phyloP scores from a whole-genome alignment of 2,329 filamentous ascomycete species.

The Colletotrichum tropicale region DNA sequence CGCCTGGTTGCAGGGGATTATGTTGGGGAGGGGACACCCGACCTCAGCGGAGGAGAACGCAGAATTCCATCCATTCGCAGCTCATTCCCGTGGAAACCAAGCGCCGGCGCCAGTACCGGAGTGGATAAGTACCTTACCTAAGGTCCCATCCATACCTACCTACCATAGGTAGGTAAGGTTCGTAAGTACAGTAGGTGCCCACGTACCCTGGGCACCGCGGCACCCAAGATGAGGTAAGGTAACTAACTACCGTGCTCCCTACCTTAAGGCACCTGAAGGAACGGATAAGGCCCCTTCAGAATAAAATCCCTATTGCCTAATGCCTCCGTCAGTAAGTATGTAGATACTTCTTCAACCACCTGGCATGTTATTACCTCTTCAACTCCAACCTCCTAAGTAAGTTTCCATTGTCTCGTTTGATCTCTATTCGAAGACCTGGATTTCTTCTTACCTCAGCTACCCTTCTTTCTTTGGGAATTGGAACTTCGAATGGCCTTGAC shows the following conservation, averaged over 20 bases:
- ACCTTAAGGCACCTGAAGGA: no score
- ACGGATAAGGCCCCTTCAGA: neutral
- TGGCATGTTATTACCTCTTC: neutral
- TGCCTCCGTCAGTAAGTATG: neutral
- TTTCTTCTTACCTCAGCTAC: neutral
- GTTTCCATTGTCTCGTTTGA: neutral
- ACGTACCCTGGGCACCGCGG: neutral
- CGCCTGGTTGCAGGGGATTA: neutral
- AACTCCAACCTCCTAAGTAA: neutral
- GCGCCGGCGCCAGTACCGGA: neutral
- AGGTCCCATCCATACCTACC: no score
- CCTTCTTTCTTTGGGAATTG: neutral
- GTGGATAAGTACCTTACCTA: neutral
- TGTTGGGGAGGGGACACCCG: neutral
- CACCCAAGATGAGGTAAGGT: no score
- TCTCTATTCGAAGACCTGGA: neutral
- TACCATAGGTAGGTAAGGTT: neutral
- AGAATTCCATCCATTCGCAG: neutral
- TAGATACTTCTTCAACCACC: neutral
- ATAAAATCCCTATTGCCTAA: neutral
- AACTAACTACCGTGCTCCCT: no score
- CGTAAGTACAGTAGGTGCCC: no score
- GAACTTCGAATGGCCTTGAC: neutral
- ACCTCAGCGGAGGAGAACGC: neutral
- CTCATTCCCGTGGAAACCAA: constrained; percentile 17